Conservation (phyloP, 225 moss, liverwort and hornwort genomes). For the Bryoerythrophyllum caledonicum region DNA sequence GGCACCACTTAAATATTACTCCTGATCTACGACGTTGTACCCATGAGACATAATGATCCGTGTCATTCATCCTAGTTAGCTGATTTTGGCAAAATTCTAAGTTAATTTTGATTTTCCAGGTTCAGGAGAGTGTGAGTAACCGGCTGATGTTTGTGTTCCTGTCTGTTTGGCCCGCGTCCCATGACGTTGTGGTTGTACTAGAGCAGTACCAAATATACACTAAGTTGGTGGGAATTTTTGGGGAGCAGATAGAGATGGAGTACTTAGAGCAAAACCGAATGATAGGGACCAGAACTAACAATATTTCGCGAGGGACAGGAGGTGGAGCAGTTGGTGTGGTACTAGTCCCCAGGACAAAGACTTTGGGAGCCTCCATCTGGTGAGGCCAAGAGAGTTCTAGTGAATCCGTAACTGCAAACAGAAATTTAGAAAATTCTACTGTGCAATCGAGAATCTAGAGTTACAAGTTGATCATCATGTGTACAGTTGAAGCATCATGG, state of each 20-base stretch:
- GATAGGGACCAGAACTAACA: conserved; percentile 16
- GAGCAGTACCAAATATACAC: conserved; percentile 5
- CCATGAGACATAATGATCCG: no score
- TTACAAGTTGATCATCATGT: no score
- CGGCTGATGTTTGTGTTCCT: neutral
- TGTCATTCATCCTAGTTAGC: no score
- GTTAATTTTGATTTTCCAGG: neutral
- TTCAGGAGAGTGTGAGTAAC: no score
- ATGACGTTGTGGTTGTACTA: neutral
- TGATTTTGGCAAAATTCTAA: no score
- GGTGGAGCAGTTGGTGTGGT: conserved; percentile 8
- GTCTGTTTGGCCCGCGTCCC: neutral
- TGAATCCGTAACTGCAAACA: no score
- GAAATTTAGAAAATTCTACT: no score
- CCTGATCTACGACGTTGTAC: no score
- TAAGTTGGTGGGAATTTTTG: conserved; percentile 10
- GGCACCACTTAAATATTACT: no score
- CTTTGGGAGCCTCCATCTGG: neutral
- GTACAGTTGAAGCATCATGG: neutral
- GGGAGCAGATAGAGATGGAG: conserved; percentile 24
- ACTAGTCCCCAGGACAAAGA: conserved; percentile 2
- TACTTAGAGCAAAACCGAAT: conserved; percentile 24
- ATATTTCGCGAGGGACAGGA: neutral
- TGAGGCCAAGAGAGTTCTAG: no score
- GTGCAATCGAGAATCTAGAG: neutral